A percentile compares a stretch with the other conserved stretches of the same genome.
phyloP scores from a whole-genome alignment of 2,329 filamentous ascomycete species.

The Sporothrix humicola region DNA sequence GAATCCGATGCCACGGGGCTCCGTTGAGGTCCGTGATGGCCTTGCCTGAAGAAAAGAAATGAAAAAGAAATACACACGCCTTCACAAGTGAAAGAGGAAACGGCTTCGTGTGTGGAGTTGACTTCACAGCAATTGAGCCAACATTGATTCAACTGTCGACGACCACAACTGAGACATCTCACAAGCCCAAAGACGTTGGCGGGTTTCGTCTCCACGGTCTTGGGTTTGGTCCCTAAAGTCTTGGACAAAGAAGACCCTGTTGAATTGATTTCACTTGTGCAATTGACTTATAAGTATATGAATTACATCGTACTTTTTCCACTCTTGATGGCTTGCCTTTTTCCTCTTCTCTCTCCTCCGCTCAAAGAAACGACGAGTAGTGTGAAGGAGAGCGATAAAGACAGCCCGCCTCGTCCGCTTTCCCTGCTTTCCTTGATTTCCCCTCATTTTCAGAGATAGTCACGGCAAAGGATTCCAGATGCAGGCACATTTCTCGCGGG shows the following conservation, averaged over 20 bases:
- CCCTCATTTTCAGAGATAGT: not conserved
- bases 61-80: not conserved
- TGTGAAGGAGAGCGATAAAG: not conserved
- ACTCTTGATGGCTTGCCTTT: not conserved
- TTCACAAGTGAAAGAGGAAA: not conserved
- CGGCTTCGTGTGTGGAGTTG: not conserved
- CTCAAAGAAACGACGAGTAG: not conserved
- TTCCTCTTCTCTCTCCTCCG: not conserved
- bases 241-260: not conserved
- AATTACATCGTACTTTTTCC: too few species aligned
- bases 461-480: not conserved
- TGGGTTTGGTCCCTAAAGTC: not conserved
- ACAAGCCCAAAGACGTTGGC: not conserved
- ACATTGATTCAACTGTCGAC: too few species aligned
- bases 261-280: not conserved
- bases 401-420: not conserved
- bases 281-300: too few species aligned
- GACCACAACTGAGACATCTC: not conserved
- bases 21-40: not conserved
- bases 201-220: slow-evolving; percentile 6
- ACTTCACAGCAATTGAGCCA: too few species aligned
- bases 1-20: not conserved
- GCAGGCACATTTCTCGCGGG: not conserved
- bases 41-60: not conserved
- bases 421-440: not conserved